Evolutionary conservation across 139 green algal genomes (phyloP).

Genomic region (Chlamydomonas sphaeroides): DNA sequence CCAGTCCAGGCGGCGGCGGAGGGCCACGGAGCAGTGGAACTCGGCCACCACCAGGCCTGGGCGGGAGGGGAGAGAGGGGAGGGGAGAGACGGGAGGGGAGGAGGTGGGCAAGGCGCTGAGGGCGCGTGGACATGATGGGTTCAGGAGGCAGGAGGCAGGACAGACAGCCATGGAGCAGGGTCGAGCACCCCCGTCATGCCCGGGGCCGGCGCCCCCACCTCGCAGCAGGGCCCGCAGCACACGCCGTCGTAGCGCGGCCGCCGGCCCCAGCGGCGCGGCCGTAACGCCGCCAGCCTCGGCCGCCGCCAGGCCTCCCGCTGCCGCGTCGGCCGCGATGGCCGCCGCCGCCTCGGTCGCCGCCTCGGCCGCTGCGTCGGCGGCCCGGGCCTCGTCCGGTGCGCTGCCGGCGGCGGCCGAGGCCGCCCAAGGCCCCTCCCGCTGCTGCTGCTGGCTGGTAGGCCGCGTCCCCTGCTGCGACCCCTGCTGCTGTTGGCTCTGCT

Average conservation of each 20-base stretch:
- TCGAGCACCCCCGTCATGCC: too few species aligned
- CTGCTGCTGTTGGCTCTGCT: neutral
- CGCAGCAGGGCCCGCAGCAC: constrained; percentile 3
- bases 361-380: too few species aligned
- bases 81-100: neutral
- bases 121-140: too few species aligned
- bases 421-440: neutral
- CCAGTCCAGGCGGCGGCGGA: constrained; percentile 47
- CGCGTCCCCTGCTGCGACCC: neutral
- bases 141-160: neutral
- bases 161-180: too few species aligned
- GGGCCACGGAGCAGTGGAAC: constrained; percentile 39
- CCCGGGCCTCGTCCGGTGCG: too few species aligned
- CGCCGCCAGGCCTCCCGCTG: too few species aligned
- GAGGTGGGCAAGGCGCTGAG: neutral
- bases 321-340: too few species aligned
- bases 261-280: neutral
- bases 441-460: neutral
- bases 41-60: constrained; percentile 47
- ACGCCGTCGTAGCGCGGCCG: neutral
- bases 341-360: too few species aligned
- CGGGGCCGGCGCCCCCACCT: neutral
- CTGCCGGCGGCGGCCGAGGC: too few species aligned
- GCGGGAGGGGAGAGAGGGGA: neutral
- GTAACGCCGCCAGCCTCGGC: too few species aligned